Evolutionary conservation across 805 yeast species (phyloP), one percentile per base, ranked within the genome.

Genomic region (Isabelozyma heimii): DNA sequence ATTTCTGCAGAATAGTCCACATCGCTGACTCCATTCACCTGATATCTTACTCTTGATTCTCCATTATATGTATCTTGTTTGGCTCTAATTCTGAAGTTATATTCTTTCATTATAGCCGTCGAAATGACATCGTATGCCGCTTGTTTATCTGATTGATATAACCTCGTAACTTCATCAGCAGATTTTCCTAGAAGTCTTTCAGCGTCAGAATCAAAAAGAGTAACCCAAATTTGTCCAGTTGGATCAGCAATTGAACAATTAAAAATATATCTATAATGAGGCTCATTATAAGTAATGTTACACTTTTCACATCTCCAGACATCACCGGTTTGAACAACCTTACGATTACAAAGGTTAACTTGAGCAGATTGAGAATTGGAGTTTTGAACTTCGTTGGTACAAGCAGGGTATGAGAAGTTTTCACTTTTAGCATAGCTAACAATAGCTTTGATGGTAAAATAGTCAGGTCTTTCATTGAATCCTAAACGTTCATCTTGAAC

Each of bases 241-340:
- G 76, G 75, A 66, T 94, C 99, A 60, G 84, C 77, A n/a, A 91
- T 79, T 3, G 89, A 81, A 42, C 83, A 66, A n/a, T 86, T 84
- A 57, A 92, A 66, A 46, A 91, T 83, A 58, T 88, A 94, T 65
- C 98, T 81, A 72, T 88, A 84, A 44, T 77, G 72, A 15, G 98
- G 97, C 43, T 75, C 77, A 2, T 79, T 75, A 61, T 81, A 85
- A 52, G 80, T 80, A 48, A 80, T 73, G 59, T 89, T 85, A 77
- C 98, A 91, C 65, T 86, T 87, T 65, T 91, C 98, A 75, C 99
- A 94, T 66, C 96, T 82, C 96, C 96, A 91, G 14, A 84, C 75
- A 12, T 87, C 89, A 53, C 69, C 73, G 60, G 82, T 85, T 30
- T 81, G 75, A 41, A 87, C 72, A 28, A 91, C 89, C 69, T 94